These are phyloP conservation scores for Bothriochloa decipiens DNA, from an alignment of 176 grass and related monocot species.

Conservation along the genomic window DNA sequence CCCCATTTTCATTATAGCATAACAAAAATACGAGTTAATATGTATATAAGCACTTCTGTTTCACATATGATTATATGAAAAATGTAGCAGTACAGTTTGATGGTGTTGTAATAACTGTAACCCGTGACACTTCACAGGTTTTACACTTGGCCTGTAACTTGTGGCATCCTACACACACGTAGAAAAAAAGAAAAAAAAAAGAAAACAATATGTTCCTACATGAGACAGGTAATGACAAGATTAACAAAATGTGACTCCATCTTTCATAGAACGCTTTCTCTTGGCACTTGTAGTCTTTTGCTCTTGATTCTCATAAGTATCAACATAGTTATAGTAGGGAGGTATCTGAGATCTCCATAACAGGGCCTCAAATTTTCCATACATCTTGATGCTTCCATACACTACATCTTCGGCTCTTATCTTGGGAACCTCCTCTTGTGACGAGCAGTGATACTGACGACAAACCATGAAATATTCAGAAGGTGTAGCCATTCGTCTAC, in stretches of 20 bases:
- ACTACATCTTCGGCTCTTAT: background rate
- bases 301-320: background rate
- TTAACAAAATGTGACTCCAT: background rate
- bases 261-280: background rate
- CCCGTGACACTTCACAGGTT: too few relatives aligned
- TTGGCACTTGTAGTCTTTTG: background rate
- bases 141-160: background rate
- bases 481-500: background rate
- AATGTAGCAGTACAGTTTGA: too few relatives aligned
- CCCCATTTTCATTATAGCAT: too few relatives aligned
- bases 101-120: too few relatives aligned
- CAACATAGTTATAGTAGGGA: background rate
- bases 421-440: background rate
- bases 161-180: too few relatives aligned
- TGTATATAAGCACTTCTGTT: too few relatives aligned
- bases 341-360: slow-evolving; percentile 10
- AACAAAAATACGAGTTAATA: too few relatives aligned
- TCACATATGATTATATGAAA: too few relatives aligned
- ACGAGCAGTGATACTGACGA: background rate
- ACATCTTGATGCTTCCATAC: background rate
- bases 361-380: background rate
- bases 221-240: background rate
- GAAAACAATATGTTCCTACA: too few relatives aligned
- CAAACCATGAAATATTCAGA: background rate
- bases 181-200: too few relatives aligned